phyloP scores from a whole-genome alignment of 208 protist genomes.

The Leishmania braziliensis region DNA sequence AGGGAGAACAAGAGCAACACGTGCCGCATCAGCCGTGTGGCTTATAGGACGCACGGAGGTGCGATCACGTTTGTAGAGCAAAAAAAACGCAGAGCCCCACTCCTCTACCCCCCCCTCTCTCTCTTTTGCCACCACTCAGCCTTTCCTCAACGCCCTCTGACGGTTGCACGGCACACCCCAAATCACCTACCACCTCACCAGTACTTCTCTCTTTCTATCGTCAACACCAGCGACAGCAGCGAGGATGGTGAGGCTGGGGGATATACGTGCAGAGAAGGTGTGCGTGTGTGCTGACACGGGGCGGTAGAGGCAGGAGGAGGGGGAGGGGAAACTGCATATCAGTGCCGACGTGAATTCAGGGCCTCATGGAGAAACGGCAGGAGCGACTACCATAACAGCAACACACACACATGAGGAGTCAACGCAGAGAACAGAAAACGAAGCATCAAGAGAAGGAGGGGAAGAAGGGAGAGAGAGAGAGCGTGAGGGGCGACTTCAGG shows the following conservation, averaged over 20 bases:
- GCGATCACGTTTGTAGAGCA: constrained; percentile 8
- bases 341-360: neutral
- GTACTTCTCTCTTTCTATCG: neutral
- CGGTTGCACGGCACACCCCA: neutral
- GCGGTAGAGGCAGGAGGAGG: neutral
- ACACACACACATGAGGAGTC: neutral
- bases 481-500: neutral
- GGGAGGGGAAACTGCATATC: neutral
- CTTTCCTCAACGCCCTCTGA: neutral
- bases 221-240: neutral
- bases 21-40: neutral
- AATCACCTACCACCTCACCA: neutral
- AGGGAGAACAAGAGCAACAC: neutral
- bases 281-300: neutral
- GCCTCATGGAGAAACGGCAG: neutral
- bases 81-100: neutral
- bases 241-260: neutral
- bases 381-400: neutral
- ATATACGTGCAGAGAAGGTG: neutral
- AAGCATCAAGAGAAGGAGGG: neutral
- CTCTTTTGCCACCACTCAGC: neutral
- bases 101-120: neutral
- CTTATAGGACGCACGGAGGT: neutral
- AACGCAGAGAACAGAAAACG: neutral
- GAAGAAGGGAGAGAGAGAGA: neutral